Evolutionary conservation across 176 grass and related monocot genomes (phyloP), one percentile per base, ranked within the genome.

Genomic region (Saccharum officinarum): DNA sequence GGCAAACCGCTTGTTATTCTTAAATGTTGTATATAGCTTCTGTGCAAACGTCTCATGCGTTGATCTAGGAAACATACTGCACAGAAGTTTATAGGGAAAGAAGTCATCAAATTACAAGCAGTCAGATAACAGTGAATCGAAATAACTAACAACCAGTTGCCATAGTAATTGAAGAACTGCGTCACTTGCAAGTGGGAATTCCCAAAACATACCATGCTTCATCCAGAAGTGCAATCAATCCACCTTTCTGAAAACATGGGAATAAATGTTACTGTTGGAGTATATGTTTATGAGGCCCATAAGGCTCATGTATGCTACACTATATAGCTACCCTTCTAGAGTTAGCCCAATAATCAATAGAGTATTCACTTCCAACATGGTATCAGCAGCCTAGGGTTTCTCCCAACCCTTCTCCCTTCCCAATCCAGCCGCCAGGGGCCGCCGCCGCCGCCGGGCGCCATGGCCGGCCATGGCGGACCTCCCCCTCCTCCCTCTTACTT

Each of bases 21-120:
- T 90, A 87, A 99, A 99, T 50, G 88, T 97, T 50, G 89, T 91
- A 76, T 99, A 99, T 71, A 99, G 77, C 76, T 99, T 99, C 75
- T 99, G 97, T 7, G 97, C 88, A 96, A 99, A 99, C 40, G 97
- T 99, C 82, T 99, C 94, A 38, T 99, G 94, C 90, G 97, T 99
- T 47, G 97, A 99, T 87, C 92, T 94, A 85, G 97, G 97, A 91
- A 99, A 99, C 97, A 99, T 99, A 78, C 97, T 99, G 66, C 66
- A 67, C 78, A 88, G 15, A 84, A 75, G 4, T n/a, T 76, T 73
- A 65, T 59, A 57, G 65, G 44, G 76, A 83, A 86, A 25, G 81
- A 82, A 54, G 55, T 20, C 62, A 34, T 81, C 84, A 94, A 83
- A 84, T 80, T 75, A 67, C 50, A 57, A 86, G 73, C 18, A 33